Conservation (phyloP, 306 rosid genomes). For the Trichosanthes truncata region DNA sequence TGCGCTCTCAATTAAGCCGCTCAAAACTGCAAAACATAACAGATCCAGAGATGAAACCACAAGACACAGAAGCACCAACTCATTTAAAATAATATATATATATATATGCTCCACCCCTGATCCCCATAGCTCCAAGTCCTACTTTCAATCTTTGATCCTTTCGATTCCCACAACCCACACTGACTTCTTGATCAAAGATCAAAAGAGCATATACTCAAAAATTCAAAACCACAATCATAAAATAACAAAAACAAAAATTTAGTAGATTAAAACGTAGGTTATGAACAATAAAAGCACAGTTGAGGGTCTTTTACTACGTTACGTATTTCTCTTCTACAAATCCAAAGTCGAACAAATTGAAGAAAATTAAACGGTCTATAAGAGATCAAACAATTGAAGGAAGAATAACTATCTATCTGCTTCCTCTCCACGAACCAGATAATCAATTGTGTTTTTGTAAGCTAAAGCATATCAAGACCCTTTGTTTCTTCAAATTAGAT, state of each 20-base stretch:
- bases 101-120: neutral
- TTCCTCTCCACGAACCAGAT: neutral
- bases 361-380: neutral
- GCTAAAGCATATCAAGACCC: neutral
- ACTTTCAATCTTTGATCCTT: neutral
- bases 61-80: neutral
- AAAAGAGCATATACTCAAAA: neutral
- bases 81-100: neutral
- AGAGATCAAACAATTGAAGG: neutral
- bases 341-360: neutral
- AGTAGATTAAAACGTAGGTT: neutral
- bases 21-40: slow-evolving; percentile 4
- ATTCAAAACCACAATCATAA: neutral
- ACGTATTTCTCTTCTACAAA: neutral
- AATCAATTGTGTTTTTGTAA: neutral
- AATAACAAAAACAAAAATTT: neutral
- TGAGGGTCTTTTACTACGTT: neutral
- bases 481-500: neutral
- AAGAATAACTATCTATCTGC: neutral
- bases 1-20: neutral
- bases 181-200: neutral
- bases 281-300: neutral
- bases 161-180: neutral
- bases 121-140: neutral
- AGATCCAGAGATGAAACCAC: neutral